A percentile compares a stretch with the other conserved stretches of the same genome.
Evolutionary conservation across 176 grass and related monocot genomes (phyloP).

Genomic region (Paspalum notatum): DNA sequence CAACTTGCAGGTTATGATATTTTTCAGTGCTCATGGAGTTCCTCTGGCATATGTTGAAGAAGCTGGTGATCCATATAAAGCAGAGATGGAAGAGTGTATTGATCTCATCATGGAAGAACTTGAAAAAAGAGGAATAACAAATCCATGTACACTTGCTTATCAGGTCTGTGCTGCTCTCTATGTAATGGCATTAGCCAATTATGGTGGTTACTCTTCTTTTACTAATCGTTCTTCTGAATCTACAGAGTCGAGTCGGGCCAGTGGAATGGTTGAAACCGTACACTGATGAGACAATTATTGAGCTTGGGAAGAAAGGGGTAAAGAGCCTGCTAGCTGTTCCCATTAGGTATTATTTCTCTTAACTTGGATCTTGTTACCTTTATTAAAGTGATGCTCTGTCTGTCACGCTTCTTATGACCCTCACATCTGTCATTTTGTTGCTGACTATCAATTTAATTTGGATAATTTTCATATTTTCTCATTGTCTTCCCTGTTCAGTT

Average conservation of each 20-base stretch:
- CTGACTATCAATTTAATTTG: not conserved
- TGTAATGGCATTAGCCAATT: not conserved
- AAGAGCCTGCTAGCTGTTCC: slow-evolving; percentile 95
- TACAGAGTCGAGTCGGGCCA: slow-evolving; percentile 94
- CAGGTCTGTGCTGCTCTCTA: slow-evolving; percentile 47
- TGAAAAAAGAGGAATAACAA: slow-evolving; percentile 71
- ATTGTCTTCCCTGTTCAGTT: slow-evolving; percentile 59
- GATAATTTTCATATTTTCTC: slow-evolving; percentile 17
- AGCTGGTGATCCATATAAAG: slow-evolving; percentile 99
- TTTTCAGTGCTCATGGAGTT: slow-evolving; percentile 99
- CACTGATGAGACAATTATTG: slow-evolving; percentile 98
- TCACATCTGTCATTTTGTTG: not conserved
- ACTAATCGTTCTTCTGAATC: slow-evolving; percentile 18
- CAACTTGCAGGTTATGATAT: slow-evolving; percentile 86
- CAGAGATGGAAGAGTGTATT: slow-evolving; percentile 96
- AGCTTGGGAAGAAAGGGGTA: slow-evolving; percentile 79
- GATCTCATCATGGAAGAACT: slow-evolving; percentile 98
- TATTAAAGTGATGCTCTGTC: slow-evolving; percentile 9
- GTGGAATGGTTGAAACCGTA: slow-evolving; percentile 99
- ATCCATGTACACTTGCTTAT: slow-evolving; percentile 95
- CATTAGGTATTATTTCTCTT: slow-evolving; percentile 67
- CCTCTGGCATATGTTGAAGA: slow-evolving; percentile 97
- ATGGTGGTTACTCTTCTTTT: slow-evolving; percentile 30
- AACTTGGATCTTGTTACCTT: slow-evolving; percentile 7
- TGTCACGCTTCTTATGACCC: not conserved